Base-by-base conservation (phyloP, 768 basidiomycete genomes). In the Tylopilus sp. region DNA sequence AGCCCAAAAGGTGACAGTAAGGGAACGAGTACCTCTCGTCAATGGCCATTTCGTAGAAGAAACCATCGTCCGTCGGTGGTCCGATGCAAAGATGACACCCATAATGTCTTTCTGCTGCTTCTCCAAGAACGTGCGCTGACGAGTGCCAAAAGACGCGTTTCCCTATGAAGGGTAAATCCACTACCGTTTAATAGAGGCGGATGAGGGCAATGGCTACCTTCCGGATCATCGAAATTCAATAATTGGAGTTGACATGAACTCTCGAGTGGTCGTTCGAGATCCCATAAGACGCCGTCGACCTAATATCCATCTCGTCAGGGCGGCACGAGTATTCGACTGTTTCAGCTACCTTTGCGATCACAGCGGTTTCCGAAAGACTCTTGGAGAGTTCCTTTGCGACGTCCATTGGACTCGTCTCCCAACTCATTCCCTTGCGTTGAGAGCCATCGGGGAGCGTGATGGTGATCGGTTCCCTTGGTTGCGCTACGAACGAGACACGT, bases 81-180 rank as follows among this genome's bases (percentile, higher is more conserved):
- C 97, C 97, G 55, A 97, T 84, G 63, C 95, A 97, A 13, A 99
- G 78, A 75, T 97, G 94, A 68, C 94, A 97, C 36, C 95, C 95
- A 67, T 98, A 95, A 68, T 97, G 93, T 47, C 89, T 81, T 71
- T 99, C 97, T 38, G 93, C 83, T 48, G 95, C 89, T 72, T 99
- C 97, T 40, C 97, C 97, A 17, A 99, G 80, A 50, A 98, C 93
- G 71, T 98, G 97, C 0, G 97, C 97, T 22, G 95, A 98, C 17
- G 97, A 98, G 69, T 98, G 97, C 97, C 97, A 99, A 77, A 98
- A 99, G 8, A 99, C 97, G 61, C 86, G 88, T 71, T 98, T 94
- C 53, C 95, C 94, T 85, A 47, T 25, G 17, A 22, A 11, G 1
- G 2, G 9, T 25, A 31, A 21, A 17, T 31, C 9, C 11, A 20